Evolutionary conservation across 768 basidiomycete genomes (phyloP).

Genomic region (Daedaleopsis nitida): DNA sequence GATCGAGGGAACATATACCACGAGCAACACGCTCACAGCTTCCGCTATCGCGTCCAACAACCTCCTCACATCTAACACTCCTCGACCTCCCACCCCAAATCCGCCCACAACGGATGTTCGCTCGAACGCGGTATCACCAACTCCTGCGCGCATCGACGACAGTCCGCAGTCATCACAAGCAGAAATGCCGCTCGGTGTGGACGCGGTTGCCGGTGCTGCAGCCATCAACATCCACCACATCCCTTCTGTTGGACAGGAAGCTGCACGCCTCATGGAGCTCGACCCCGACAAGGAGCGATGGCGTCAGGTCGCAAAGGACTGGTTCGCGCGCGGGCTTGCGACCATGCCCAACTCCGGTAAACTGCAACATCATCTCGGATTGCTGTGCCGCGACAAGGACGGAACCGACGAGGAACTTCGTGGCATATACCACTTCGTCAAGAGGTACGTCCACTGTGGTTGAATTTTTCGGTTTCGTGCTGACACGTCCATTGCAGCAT

Average conservation of each 20-base stretch:
- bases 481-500: slow-evolving; percentile 53
- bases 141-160: slow-evolving; percentile 31
- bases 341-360: slow-evolving; percentile 94
- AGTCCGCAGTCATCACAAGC: slow-evolving; percentile 31
- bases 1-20: slow-evolving; percentile 50
- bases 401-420: slow-evolving; percentile 86
- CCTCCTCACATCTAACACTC: slow-evolving; percentile 29
- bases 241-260: slow-evolving; percentile 84
- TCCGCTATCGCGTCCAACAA: slow-evolving; percentile 45
- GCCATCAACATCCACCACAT: slow-evolving; percentile 17
- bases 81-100: slow-evolving; percentile 20
- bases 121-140: slow-evolving; percentile 23
- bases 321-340: slow-evolving; percentile 87
- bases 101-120: slow-evolving; percentile 21
- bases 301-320: slow-evolving; percentile 86
- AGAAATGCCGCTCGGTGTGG: slow-evolving; percentile 18
- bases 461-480: background rate
- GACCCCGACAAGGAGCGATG: slow-evolving; percentile 93
- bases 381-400: slow-evolving; percentile 82
- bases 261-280: slow-evolving; percentile 79
- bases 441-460: slow-evolving; percentile 64
- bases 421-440: slow-evolving; percentile 90
- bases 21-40: slow-evolving; percentile 48
- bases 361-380: slow-evolving; percentile 90
- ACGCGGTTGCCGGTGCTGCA: slow-evolving; percentile 13